phyloP scores from a whole-genome alignment of 345 rosid genomes.

The Microthlaspi erraticum region DNA sequence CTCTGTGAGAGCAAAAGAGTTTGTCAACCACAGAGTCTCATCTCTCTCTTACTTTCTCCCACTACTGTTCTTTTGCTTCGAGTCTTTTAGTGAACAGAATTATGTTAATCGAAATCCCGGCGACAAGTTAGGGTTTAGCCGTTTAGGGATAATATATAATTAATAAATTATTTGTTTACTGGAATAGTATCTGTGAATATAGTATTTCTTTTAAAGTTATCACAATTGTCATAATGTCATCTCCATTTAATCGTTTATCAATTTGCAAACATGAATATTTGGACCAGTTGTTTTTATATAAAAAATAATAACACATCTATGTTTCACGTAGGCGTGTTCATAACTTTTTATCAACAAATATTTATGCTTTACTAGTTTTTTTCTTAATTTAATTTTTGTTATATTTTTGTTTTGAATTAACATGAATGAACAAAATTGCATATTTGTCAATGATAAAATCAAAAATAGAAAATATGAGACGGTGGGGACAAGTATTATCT shows the following conservation, averaged over 20 bases:
- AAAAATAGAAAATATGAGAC: slow-evolving; percentile 6
- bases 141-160: slow-evolving; percentile 31
- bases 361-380: no score
- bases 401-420: neutral
- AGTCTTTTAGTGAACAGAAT: slow-evolving; percentile 32
- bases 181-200: slow-evolving; percentile 22
- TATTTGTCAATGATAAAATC: slow-evolving; percentile 26
- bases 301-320: no score
- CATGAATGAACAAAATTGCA: neutral
- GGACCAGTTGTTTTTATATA: neutral
- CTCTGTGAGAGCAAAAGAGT: slow-evolving; percentile 36
- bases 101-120: slow-evolving; percentile 47
- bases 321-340: no score
- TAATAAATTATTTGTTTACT: slow-evolving; percentile 1
- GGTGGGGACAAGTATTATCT: slow-evolving; percentile 57
- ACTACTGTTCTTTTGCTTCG: slow-evolving; percentile 40
- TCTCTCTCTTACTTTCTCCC: slow-evolving; percentile 41
- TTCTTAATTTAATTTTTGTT: neutral
- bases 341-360: no score
- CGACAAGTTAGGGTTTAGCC: slow-evolving; percentile 51
- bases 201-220: slow-evolving; percentile 38
- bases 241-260: slow-evolving; percentile 16
- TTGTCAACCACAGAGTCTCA: slow-evolving; percentile 46
- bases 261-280: slow-evolving; percentile 20
- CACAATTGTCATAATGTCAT: slow-evolving; percentile 38